These are phyloP conservation scores for Spinacia oleracea DNA, from an alignment of 179 eudicot species.

Conservation along the genomic window DNA sequence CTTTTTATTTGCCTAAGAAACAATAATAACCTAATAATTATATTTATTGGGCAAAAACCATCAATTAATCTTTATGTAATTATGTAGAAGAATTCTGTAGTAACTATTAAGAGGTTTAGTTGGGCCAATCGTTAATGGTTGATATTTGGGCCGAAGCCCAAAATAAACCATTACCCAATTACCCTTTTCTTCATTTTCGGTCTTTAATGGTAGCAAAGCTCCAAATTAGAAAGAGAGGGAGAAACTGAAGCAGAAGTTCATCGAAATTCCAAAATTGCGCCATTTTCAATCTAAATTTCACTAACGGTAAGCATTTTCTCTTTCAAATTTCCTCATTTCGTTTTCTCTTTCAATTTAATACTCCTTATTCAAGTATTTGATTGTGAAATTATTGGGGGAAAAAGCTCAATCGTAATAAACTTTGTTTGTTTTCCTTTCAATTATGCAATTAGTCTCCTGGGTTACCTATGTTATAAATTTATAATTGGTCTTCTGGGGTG, in stretches of 20 bases:
- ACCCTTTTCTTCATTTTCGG: background rate
- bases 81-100: no score
- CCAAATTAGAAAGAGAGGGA: background rate
- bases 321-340: background rate
- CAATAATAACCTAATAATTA: background rate
- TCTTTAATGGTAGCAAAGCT: background rate
- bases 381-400: background rate
- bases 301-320: background rate
- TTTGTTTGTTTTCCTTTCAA: background rate
- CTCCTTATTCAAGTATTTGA: background rate
- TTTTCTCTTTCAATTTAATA: background rate
- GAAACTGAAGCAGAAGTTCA: background rate
- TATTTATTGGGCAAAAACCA: no score
- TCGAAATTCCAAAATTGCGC: background rate
- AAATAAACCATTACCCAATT: no score
- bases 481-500: background rate
- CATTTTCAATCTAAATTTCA: background rate
- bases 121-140: no score
- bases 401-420: background rate
- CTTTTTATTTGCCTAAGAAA: no score
- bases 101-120: no score
- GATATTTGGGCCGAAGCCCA: no score
- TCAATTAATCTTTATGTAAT: no score
- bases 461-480: background rate
- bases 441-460: background rate